These are phyloP conservation scores for Salix arbutifolia DNA, from an alignment of 345 rosid species.

Conservation along the genomic window DNA sequence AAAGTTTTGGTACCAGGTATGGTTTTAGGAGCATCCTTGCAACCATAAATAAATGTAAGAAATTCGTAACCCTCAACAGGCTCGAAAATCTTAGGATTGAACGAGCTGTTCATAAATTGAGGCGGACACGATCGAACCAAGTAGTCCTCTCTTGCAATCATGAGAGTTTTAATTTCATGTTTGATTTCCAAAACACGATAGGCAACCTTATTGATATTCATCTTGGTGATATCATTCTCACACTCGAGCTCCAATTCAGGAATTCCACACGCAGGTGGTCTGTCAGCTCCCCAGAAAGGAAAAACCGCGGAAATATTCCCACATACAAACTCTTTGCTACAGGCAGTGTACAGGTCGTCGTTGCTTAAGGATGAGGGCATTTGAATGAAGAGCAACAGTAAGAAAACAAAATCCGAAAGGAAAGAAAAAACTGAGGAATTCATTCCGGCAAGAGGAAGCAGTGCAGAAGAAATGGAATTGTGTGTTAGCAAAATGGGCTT, in stretches of 20 bases:
- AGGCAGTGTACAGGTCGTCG: not conserved
- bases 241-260: slow-evolving; percentile 34
- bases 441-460: not conserved
- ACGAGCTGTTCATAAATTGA: slow-evolving; percentile 13
- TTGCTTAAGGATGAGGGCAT: not conserved
- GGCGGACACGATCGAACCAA: slow-evolving; percentile 10
- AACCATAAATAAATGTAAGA: slow-evolving; percentile 17
- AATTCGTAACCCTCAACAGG: not conserved
- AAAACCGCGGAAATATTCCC: slow-evolving; percentile 20
- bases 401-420: not conserved
- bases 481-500: not conserved
- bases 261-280: slow-evolving; percentile 14
- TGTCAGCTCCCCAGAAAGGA: slow-evolving; percentile 41
- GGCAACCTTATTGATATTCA: slow-evolving; percentile 1
- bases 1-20: not conserved
- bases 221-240: not conserved
- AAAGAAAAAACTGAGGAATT: not conserved
- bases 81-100: slow-evolving; percentile 5
- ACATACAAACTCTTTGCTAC: slow-evolving; percentile 21
- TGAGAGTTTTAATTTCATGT: not conserved
- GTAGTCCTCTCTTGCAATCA: slow-evolving; percentile 28
- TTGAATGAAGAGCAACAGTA: not conserved
- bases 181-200: slow-evolving; percentile 26
- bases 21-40: not conserved
- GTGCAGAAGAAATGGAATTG: too few species aligned